Evolutionary conservation across 805 yeast species (phyloP).

Genomic region (Starmerella khaoyaiensis): DNA sequence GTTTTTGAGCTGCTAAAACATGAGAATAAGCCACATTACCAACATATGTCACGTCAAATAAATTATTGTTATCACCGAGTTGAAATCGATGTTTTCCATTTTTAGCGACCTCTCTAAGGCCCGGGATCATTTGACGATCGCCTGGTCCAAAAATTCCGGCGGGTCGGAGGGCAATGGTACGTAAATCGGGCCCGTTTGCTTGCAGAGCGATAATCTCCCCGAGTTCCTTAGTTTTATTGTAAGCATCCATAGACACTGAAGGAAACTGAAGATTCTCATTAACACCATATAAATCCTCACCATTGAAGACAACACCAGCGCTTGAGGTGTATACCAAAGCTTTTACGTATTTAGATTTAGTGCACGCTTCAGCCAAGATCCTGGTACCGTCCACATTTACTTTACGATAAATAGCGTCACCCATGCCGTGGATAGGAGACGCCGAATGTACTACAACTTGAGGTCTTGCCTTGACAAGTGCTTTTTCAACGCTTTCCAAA

Average conservation of each 20-base stretch:
- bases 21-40: constrained; percentile 97
- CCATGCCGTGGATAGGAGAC: constrained; percentile 85
- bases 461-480: constrained; percentile 47
- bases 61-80: constrained; percentile 82
- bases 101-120: constrained; percentile 67
- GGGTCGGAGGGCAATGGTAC: constrained; percentile 82
- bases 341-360: constrained; percentile 33
- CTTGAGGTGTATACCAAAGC: constrained; percentile 90
- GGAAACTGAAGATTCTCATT: constrained; percentile 94
- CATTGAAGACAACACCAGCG: constrained; percentile 94
- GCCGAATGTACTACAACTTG: constrained; percentile 87
- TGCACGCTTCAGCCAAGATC: constrained; percentile 54
- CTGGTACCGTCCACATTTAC: constrained; percentile 86
- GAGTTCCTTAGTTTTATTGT: constrained; percentile 84
- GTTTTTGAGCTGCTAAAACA: constrained; percentile 73
- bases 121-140: constrained; percentile 92
- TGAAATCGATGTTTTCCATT: constrained; percentile 85
- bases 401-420: constrained; percentile 68
- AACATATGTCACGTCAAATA: constrained; percentile 96
- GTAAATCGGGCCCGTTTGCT: constrained; percentile 51
- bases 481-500: constrained; percentile 49
- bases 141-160: constrained; percentile 99
- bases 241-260: constrained; percentile 84
- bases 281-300: constrained; percentile 82
- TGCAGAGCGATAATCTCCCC: constrained; percentile 75